phyloP scores from a whole-genome alignment of 768 basidiomycete species.

The Tricholoma saponaceum region DNA sequence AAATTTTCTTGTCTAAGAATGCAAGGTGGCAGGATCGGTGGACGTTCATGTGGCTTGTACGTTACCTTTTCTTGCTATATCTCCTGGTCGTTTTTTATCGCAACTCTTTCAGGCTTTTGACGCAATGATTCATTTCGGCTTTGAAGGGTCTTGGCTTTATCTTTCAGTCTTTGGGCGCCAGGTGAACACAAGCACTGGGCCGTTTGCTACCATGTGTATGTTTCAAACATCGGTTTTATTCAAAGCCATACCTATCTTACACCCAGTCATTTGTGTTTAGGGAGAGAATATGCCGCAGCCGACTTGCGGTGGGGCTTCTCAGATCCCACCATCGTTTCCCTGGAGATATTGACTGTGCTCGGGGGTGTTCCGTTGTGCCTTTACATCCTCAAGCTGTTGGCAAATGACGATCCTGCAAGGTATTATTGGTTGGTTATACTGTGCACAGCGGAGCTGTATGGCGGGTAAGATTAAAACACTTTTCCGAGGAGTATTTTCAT shows the following conservation, averaged over 20 bases:
- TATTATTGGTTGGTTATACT: slow-evolving; percentile 81
- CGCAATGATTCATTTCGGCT: slow-evolving; percentile 71
- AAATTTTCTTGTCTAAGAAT: slow-evolving; percentile 56
- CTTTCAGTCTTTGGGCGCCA: slow-evolving; percentile 70
- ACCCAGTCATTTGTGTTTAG: slow-evolving; percentile 26
- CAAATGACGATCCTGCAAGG: slow-evolving; percentile 58
- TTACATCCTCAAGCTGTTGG: slow-evolving; percentile 65
- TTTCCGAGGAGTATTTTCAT: not conserved
- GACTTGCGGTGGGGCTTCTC: slow-evolving; percentile 80
- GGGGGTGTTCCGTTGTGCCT: slow-evolving; percentile 72
- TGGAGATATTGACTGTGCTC: slow-evolving; percentile 81
- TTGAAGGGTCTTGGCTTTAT: slow-evolving; percentile 81
- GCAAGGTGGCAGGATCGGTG: slow-evolving; percentile 60
- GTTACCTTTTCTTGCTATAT: slow-evolving; percentile 13
- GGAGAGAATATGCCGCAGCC: slow-evolving; percentile 79
- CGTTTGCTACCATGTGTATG: slow-evolving; percentile 75
- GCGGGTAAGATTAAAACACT: slow-evolving; percentile 43
- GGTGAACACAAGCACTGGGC: slow-evolving; percentile 64
- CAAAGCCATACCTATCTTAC: not conserved
- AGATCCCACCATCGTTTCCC: slow-evolving; percentile 76
- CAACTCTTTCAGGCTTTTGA: slow-evolving; percentile 62
- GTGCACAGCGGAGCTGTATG: slow-evolving; percentile 74
- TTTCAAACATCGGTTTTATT: slow-evolving; percentile 9
- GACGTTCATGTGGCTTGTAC: slow-evolving; percentile 78
- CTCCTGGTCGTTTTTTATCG: not conserved